phyloP scores from a whole-genome alignment of 768 basidiomycete genomes.

The Leccinum sublutescens region DNA sequence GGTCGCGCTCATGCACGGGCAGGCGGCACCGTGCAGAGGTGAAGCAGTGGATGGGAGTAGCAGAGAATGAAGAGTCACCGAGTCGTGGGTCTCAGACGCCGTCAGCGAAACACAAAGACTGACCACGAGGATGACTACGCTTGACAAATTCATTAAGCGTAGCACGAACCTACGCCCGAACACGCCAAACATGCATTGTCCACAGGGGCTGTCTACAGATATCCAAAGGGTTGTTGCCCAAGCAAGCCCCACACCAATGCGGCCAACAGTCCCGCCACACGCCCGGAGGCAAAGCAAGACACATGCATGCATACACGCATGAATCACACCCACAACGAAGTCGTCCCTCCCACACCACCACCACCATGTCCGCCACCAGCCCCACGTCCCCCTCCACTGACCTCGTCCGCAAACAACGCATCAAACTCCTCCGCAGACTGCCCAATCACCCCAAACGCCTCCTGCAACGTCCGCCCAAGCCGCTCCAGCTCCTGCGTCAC shows the following conservation, averaged over 20 bases:
- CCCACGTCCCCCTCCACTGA: not conserved
- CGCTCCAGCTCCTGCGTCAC: constrained; percentile 87
- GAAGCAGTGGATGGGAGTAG: not conserved
- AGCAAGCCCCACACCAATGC: constrained; percentile 2
- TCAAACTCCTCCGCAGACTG: constrained; percentile 82
- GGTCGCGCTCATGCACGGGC: constrained; percentile 8
- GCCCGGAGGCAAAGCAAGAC: not conserved
- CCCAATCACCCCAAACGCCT: constrained; percentile 91
- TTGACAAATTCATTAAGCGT: constrained; percentile 5
- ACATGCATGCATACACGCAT: not conserved
- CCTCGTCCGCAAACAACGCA: constrained; percentile 52
- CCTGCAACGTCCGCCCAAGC: constrained; percentile 78
- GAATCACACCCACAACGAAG: constrained; percentile 16
- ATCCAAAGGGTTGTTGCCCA: not conserved
- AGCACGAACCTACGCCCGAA: not conserved
- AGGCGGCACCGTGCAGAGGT: not conserved
- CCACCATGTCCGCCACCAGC: not conserved
- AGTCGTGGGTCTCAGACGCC: not conserved
- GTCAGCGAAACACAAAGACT: not conserved
- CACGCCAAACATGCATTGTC: constrained; percentile 5
- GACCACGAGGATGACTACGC: constrained; percentile 8
- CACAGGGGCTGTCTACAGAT: constrained; percentile 1
- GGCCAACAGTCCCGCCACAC: constrained; percentile 3
- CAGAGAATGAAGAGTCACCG: not conserved
- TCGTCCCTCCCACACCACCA: not conserved